Conservation (phyloP, 768 basidiomycete species). For the Lactifluus echinatus region DNA sequence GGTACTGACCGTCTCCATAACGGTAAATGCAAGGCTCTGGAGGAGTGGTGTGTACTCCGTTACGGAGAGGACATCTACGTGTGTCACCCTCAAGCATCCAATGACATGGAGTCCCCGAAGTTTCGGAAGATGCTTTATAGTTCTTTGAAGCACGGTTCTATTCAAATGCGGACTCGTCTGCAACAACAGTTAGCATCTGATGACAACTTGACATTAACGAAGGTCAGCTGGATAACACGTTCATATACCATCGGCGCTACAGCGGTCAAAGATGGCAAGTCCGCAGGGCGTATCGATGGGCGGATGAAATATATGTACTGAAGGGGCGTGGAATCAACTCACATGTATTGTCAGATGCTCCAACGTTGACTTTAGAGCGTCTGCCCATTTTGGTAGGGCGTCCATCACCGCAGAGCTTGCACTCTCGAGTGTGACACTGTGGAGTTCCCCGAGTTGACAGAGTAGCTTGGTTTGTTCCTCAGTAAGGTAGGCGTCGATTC, state of each 20-base stretch:
- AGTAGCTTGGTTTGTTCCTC: constrained; percentile 41
- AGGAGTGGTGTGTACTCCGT: constrained; percentile 43
- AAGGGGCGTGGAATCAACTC: constrained; percentile 24
- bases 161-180: constrained; percentile 54
- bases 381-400: constrained; percentile 49
- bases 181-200: not conserved
- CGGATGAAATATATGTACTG: not conserved
- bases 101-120: constrained; percentile 54
- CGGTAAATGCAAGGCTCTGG: constrained; percentile 52
- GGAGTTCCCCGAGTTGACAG: constrained; percentile 32
- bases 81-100: constrained; percentile 49
- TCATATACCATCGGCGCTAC: constrained; percentile 1
- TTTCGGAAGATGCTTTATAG: constrained; percentile 41
- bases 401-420: constrained; percentile 59
- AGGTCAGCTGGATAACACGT: constrained; percentile 9
- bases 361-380: constrained; percentile 36
- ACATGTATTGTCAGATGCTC: constrained; percentile 53
- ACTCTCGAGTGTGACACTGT: constrained; percentile 43
- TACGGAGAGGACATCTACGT: constrained; percentile 39
- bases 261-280: constrained; percentile 1
- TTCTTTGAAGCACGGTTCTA: constrained; percentile 38
- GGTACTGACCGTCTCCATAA: constrained; percentile 46
- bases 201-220: constrained; percentile 9
- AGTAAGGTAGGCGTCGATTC: constrained; percentile 46
- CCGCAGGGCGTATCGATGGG: constrained; percentile 13